Conservation (phyloP, 371 early-diverging fungal genomes). For the Cokeromyces recurvatus region DNA sequence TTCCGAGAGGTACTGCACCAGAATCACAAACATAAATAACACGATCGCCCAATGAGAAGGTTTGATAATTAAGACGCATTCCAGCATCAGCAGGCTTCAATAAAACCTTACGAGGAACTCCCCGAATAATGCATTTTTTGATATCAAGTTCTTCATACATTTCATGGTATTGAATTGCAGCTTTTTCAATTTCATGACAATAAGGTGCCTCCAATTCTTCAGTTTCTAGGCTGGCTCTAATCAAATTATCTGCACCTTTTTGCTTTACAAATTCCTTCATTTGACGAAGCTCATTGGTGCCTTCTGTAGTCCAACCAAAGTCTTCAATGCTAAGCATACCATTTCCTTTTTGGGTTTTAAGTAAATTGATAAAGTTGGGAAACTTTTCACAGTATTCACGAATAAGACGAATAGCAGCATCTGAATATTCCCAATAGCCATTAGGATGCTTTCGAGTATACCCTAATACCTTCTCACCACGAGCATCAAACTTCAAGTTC, state of each 20-base stretch:
- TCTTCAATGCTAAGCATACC: conserved; percentile 27
- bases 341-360: conserved; percentile 45
- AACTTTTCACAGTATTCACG: conserved; percentile 63
- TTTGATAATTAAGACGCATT: conserved; percentile 66
- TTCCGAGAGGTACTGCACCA: conserved; percentile 77
- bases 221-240: conserved; percentile 63
- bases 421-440: conserved; percentile 83
- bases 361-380: conserved; percentile 66
- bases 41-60: conserved; percentile 85
- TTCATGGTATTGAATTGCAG: conserved; percentile 31
- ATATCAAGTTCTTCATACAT: conserved; percentile 34
- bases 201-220: conserved; percentile 59
- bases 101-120: conserved; percentile 61
- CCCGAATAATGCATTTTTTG: conserved; percentile 56
- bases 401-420: conserved; percentile 71
- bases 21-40: conserved; percentile 74
- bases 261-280: conserved; percentile 70
- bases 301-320: conserved; percentile 31
- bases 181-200: conserved; percentile 54
- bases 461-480: conserved; percentile 81
- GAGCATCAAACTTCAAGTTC: conserved; percentile 85
- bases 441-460: conserved; percentile 71
- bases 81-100: conserved; percentile 78
- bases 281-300: conserved; percentile 17
- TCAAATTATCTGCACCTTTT: conserved; percentile 58